phyloP scores from a whole-genome alignment of 2,329 filamentous ascomycete species.

The Cordyceps militaris region DNA sequence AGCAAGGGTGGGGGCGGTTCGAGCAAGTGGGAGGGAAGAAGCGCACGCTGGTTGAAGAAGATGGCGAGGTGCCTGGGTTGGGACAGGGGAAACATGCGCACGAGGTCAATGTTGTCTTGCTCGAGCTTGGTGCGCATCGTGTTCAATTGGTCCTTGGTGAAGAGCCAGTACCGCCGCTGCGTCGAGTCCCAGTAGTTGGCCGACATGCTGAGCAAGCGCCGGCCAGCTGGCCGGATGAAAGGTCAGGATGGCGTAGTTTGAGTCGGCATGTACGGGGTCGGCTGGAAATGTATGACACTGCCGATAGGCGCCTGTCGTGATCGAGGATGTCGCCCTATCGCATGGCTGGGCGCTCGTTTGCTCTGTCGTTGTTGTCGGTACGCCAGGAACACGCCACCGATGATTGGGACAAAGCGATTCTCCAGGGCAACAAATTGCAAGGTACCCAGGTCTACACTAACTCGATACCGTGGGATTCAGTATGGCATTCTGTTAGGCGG shows the following conservation, averaged over 20 bases:
- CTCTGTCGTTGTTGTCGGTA: background rate
- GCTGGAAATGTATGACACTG: background rate
- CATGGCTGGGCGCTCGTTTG: background rate
- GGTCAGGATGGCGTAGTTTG: background rate
- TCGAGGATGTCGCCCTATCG: background rate
- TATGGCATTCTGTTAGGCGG: background rate
- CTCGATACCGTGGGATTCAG: background rate
- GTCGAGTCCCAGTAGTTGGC: conserved; percentile 97
- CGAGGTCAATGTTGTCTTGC: conserved; percentile 65
- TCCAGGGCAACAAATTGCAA: conserved; percentile 1
- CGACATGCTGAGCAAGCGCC: conserved; percentile 53
- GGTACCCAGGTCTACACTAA: background rate
- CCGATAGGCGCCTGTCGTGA: background rate
- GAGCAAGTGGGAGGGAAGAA: background rate
- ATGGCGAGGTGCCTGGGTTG: conserved; percentile 78
- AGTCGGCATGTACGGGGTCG: background rate
- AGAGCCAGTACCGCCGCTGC: conserved; percentile 85
- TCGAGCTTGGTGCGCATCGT: conserved; percentile 70
- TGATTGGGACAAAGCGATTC: background rate
- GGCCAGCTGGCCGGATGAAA: background rate
- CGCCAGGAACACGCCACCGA: background rate
- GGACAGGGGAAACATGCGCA: conserved; percentile 75
- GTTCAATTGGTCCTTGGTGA: conserved; percentile 72
- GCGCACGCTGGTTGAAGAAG: conserved; percentile 79
- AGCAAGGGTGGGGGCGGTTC: conserved; percentile 3